A percentile compares a stretch with the other conserved stretches of the same genome.
These are phyloP conservation scores for Miamiensis avidus DNA, from an alignment of 169 alveolate genomes.

Conservation along the genomic window DNA sequence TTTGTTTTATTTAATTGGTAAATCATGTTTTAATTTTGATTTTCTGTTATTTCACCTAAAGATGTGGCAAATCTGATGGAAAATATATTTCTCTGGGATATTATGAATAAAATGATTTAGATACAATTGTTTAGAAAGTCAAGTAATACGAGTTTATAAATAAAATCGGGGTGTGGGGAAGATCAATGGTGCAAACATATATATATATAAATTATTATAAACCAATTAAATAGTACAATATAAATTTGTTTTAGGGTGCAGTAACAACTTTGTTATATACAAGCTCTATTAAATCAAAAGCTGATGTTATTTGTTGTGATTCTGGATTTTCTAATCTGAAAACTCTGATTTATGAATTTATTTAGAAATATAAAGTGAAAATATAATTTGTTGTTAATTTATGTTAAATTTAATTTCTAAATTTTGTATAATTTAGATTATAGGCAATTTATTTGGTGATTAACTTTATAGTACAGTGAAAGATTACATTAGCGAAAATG, in stretches of 20 bases:
- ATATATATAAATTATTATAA: no score
- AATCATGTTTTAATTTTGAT: constrained; percentile 34
- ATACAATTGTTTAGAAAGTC: not conserved
- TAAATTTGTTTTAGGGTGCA: constrained; percentile 20
- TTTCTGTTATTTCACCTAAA: no score
- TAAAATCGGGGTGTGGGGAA: constrained; percentile 53
- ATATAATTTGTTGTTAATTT: no score
- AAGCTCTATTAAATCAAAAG: constrained; percentile 25
- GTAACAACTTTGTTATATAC: constrained; percentile 49
- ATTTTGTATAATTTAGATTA: not conserved
- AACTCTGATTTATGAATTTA: constrained; percentile 43
- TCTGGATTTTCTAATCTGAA: constrained; percentile 54
- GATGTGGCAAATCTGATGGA: constrained; percentile 61
- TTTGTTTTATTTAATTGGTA: not conserved
- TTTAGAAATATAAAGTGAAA: constrained; percentile 3
- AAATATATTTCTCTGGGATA: constrained; percentile 52
- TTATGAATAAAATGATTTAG: constrained; percentile 52
- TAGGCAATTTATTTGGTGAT: constrained; percentile 14
- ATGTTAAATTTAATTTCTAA: no score
- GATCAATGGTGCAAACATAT: constrained; percentile 35
- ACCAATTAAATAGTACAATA: no score
- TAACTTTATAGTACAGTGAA: not conserved
- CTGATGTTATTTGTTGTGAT: constrained; percentile 46
- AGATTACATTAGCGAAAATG: not conserved
- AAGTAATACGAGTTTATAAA: not conserved